phyloP scores from a whole-genome alignment of 805 yeast genomes.

The Yarrowia yakushimensis region DNA sequence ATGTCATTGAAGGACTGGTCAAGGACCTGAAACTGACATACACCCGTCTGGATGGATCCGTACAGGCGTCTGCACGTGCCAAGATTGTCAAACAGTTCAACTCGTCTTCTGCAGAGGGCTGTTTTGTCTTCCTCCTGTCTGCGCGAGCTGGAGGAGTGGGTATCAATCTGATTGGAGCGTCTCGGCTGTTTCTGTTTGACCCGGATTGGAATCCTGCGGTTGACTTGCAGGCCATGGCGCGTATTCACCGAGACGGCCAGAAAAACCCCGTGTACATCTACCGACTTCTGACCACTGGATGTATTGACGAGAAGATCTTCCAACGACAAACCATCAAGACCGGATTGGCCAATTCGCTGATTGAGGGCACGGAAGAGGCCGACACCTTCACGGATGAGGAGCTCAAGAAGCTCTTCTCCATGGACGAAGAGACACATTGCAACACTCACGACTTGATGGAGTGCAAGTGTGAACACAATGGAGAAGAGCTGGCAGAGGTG shows the following conservation, averaged over 20 bases:
- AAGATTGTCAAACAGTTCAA: slow-evolving; percentile 68
- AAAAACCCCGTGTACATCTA: slow-evolving; percentile 71
- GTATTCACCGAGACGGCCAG: slow-evolving; percentile 95
- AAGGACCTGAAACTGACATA: slow-evolving; percentile 48
- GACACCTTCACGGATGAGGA: slow-evolving; percentile 66
- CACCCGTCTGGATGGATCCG: slow-evolving; percentile 77
- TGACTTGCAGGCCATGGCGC: slow-evolving; percentile 92
- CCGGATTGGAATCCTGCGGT: slow-evolving; percentile 97
- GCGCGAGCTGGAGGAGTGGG: slow-evolving; percentile 96
- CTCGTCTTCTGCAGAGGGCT: slow-evolving; percentile 38
- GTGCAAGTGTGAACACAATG: slow-evolving; percentile 1
- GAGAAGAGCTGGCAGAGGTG: background rate
- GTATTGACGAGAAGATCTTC: slow-evolving; percentile 89
- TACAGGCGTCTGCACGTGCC: slow-evolving; percentile 64
- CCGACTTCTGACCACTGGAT: slow-evolving; percentile 79
- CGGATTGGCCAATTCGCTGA: slow-evolving; percentile 71
- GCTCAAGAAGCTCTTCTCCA: slow-evolving; percentile 68
- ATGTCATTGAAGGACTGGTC: slow-evolving; percentile 60
- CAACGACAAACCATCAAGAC: slow-evolving; percentile 86
- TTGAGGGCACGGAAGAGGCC: slow-evolving; percentile 42
- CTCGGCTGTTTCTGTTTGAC: slow-evolving; percentile 78
- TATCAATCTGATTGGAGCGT: slow-evolving; percentile 83
- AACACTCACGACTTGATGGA: slow-evolving; percentile 76
- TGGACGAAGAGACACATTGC: slow-evolving; percentile 45
- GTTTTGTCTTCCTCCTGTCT: slow-evolving; percentile 70